A percentile compares a stretch with the other conserved stretches of the same genome.
These are phyloP conservation scores for Fonsecaea multimorphosa DNA, from an alignment of 2,329 filamentous ascomycete genomes.

Conservation along the genomic window DNA sequence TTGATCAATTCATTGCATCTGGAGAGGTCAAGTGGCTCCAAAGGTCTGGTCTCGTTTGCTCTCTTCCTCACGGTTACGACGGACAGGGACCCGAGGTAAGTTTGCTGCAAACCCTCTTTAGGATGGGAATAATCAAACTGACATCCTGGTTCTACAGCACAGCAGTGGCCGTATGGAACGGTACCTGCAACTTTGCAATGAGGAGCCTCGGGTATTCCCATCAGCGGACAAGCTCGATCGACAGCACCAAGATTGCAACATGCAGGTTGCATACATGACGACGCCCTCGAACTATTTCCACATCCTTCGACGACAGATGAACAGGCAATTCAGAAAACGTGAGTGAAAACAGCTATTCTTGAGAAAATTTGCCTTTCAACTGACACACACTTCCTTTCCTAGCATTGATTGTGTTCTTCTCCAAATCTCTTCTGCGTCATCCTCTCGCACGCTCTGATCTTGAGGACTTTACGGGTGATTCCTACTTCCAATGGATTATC, in stretches of 20 bases:
- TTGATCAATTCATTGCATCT: slow-evolving; percentile 97
- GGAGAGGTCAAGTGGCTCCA: slow-evolving; percentile 99
- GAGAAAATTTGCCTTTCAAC: neutral
- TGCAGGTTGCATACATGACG: slow-evolving; percentile 98
- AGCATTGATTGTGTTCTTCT: slow-evolving; percentile 98
- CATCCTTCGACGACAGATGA: slow-evolving; percentile 94
- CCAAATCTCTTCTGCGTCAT: slow-evolving; percentile 93
- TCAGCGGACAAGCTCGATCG: slow-evolving; percentile 85
- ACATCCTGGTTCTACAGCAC: slow-evolving; percentile 7
- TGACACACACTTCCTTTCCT: slow-evolving; percentile 28
- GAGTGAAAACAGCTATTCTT: slow-evolving; percentile 55
- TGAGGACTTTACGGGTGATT: slow-evolving; percentile 88
- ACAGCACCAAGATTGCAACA: slow-evolving; percentile 99
- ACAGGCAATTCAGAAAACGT: slow-evolving; percentile 99
- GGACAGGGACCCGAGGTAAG: slow-evolving; percentile 84
- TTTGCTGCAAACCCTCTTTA: neutral
- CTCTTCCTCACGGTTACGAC: slow-evolving; percentile 95
- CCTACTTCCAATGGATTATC: slow-evolving; percentile 97
- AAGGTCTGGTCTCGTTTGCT: slow-evolving; percentile 94
- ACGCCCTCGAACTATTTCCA: slow-evolving; percentile 96
- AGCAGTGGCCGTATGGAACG: slow-evolving; percentile 81
- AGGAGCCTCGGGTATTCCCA: slow-evolving; percentile 94
- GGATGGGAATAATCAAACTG: neutral
- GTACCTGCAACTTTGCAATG: slow-evolving; percentile 95
- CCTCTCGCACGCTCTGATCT: slow-evolving; percentile 87